A percentile compares a stretch with the other conserved stretches of the same genome.
phyloP scores from a whole-genome alignment of 1,139 yeast species.

The Debaryomyces robertsiae region DNA sequence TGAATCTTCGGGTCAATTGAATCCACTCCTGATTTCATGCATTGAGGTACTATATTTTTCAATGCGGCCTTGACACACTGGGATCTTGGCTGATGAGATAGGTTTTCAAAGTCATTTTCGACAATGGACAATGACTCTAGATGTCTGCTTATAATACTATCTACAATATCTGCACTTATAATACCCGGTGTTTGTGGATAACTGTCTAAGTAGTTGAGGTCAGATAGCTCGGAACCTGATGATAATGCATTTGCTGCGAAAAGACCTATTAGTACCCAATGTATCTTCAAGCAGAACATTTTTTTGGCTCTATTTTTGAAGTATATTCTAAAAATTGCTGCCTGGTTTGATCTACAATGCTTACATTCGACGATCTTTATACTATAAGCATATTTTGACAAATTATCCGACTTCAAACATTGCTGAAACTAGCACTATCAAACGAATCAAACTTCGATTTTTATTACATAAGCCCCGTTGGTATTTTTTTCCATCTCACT shows the following conservation, averaged over 20 bases:
- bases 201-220: not conserved
- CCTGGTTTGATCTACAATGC: no score
- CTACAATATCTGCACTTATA: not conserved
- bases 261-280: not conserved
- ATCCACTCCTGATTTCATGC: slow-evolving; percentile 35
- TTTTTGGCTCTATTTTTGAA: no score
- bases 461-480: not conserved
- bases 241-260: slow-evolving; percentile 4
- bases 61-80: slow-evolving; percentile 33
- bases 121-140: slow-evolving; percentile 1
- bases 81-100: slow-evolving; percentile 11
- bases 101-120: slow-evolving; percentile 7
- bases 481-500: not conserved
- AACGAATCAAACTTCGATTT: no score
- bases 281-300: not conserved
- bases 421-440: no score
- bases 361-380: no score
- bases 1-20: slow-evolving; percentile 30
- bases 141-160: slow-evolving; percentile 1
- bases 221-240: not conserved
- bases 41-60: slow-evolving; percentile 26
- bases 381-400: no score
- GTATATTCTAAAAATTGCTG: no score
- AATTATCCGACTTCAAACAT: no score
- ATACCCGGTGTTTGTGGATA: not conserved